These are phyloP conservation scores for Monoraphidium neglectum DNA, from an alignment of 139 green algal species.

Conservation along the genomic window DNA sequence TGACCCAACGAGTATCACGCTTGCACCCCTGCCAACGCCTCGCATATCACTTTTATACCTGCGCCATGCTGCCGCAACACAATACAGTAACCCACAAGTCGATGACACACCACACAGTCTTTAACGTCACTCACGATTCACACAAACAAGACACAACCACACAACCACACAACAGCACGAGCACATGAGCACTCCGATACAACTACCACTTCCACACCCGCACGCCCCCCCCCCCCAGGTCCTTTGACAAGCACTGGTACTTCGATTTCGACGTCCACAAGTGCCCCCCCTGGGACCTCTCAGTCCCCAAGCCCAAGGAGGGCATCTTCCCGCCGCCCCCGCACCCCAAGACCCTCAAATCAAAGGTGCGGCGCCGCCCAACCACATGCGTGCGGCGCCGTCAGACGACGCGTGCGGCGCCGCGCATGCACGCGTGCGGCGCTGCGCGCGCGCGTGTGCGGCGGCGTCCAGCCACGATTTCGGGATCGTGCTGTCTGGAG, in stretches of 20 bases:
- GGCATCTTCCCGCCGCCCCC: conserved; percentile 35
- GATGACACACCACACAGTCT: too few species aligned
- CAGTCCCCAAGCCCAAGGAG: conserved; percentile 10
- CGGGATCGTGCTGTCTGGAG: not conserved
- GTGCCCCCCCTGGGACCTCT: conserved; percentile 27
- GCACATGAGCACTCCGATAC: too few species aligned
- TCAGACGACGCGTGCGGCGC: not conserved
- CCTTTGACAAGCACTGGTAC: conserved; percentile 38
- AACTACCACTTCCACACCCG: too few species aligned
- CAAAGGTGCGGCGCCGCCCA: not conserved
- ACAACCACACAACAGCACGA: too few species aligned
- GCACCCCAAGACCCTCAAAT: not conserved
- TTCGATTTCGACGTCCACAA: conserved; percentile 33
- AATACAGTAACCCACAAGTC: too few species aligned
- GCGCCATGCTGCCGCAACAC: too few species aligned
- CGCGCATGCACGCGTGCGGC: not conserved
- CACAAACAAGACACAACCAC: too few species aligned
- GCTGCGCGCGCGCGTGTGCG: not conserved
- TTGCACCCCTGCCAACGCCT: too few species aligned
- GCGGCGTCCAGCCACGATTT: not conserved
- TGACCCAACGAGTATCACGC: too few species aligned
- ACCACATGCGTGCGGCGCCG: not conserved
- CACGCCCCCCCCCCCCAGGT: not conserved
- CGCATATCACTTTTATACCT: too few species aligned
- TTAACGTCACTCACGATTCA: too few species aligned